phyloP scores from a whole-genome alignment of 2,329 filamentous ascomycete genomes.

The Esteya vermicola region DNA sequence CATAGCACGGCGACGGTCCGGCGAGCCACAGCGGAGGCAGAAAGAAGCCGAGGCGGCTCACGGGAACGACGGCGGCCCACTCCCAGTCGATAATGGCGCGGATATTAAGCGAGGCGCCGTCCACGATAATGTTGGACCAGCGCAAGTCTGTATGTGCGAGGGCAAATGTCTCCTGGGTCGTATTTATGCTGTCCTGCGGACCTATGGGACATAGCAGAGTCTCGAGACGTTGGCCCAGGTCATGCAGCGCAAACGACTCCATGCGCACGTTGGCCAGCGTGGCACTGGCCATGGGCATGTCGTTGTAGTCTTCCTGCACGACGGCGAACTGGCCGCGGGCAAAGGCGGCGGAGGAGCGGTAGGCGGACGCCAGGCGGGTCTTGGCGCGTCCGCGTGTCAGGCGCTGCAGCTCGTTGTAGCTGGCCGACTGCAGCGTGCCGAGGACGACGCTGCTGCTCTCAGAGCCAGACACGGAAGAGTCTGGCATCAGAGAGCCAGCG shows the following conservation, averaged over 20 bases:
- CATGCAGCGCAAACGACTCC: slow-evolving; percentile 6
- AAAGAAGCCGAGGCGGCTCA: slow-evolving; percentile 6
- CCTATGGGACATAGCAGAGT: background rate
- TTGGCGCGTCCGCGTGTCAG: background rate
- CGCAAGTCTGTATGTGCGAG: slow-evolving; percentile 13
- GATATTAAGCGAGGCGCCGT: slow-evolving; percentile 11
- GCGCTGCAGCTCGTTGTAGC: slow-evolving; percentile 2
- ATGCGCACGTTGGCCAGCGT: slow-evolving; percentile 3
- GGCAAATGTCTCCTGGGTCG: slow-evolving; percentile 12
- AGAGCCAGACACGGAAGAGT: slow-evolving; percentile 2
- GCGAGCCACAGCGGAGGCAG: slow-evolving; percentile 10
- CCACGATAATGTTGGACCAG: slow-evolving; percentile 14
- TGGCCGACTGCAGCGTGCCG: slow-evolving; percentile 6
- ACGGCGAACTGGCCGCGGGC: background rate
- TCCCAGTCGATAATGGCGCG: slow-evolving; percentile 16
- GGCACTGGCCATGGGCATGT: slow-evolving; percentile 2
- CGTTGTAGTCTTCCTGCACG: background rate
- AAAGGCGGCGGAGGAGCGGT: slow-evolving; percentile 5
- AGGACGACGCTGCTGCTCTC: slow-evolving; percentile 7
- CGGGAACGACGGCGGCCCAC: slow-evolving; percentile 10
- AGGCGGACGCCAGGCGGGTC: slow-evolving; percentile 1
- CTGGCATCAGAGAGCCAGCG: slow-evolving; percentile 14
- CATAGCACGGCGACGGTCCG: slow-evolving; percentile 3
- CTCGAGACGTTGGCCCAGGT: slow-evolving; percentile 9
- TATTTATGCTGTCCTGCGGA: slow-evolving; percentile 1